Evolutionary conservation across 345 rosid species (phyloP), one percentile per base, ranked within the genome.

Genomic region (Passiflora organensis): DNA sequence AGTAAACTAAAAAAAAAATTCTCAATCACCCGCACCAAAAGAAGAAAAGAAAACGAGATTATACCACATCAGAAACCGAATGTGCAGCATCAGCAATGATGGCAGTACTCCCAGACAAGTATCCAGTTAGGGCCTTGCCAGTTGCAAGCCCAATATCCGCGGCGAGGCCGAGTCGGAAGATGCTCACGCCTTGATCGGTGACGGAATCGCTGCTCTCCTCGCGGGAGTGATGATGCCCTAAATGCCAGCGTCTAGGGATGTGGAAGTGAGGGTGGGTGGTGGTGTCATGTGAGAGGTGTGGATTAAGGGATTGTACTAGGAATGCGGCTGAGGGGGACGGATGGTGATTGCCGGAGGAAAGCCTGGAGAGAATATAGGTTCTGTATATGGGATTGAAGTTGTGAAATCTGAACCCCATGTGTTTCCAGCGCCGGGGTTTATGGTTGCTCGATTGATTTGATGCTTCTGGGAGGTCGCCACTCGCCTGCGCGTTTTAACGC

Each of bases 111-210:
- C 91, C 87, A 9, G 83, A 74, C 22, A 84, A 13, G 51, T 82
- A 78, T 1, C 91, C 91, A 18, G 83, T 76, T 16, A 79, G 58
- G 46, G 87, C 83, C 71, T 84, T 84, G 47, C 82, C 81, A 21
- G 74, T 43, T n/a, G 91, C 79, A n/a, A 84, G 64, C 47, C 71
- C 70, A 16, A 79, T 54, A 53, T 84, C 91, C 19, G 85, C 78
- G 48, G 69, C 76, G 32, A 91, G 86, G 53, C 96, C 96, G 39
- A 91, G 73, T 22, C 87, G 78, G 77, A 91, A 85, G n/a, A 87
- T 78, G 38, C 61, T 75, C 66, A 83, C 97, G 1, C 81, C 91
- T 22, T 82, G 78, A 38, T 74, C 49, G 1, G 66, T 75, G 10
- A 71, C 37, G 11, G 60, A 56, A 8, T 60, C 56, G 6, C 53